Base-by-base conservation (phyloP, 768 basidiomycete genomes). In the Naganishia vaughanmartiniae region DNA sequence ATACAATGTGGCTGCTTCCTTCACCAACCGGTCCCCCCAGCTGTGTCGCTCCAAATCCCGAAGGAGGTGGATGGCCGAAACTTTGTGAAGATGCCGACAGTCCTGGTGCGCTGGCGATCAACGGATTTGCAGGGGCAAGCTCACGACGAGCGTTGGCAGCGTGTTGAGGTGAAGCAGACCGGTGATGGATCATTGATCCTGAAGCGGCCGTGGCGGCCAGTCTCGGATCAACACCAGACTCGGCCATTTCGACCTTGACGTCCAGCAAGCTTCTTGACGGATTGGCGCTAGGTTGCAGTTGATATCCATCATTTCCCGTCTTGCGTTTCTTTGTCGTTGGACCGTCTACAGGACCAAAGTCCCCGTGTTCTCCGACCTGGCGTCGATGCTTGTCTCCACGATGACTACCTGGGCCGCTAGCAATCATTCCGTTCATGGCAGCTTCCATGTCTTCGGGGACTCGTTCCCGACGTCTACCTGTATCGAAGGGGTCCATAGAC, bases 401-500 rank as follows among this genome's bases (percentile, higher is more conserved):
- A 15, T 45, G 7, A 26, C 17, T 42, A 30, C 36, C 39, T 21
- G 57, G 36, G 34, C 57, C 36, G 34, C 34, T 24, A 1, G 30
- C 28, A 9, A 36, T 36, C 34, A 36, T 24, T 0, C 60, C 60
- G 19, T 63, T 63, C 60, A 46, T 26, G n/a, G 4, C 60, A 12
- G 60, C n/a, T 2, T 42, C 24, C 30, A 24, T 24, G 4, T 63
- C 60, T 21, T 63, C 60, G 26, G 39, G 39, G 12, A n/a, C 60
- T 34, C 60, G 36, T 4, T 63, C 60, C 10, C 60, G 4, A 9
- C 60, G 42, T 34, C 60, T n/a, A 34, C 68, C 45, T 11, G 68
- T 21, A n/a, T 72, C 71, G 54, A 72, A 72, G 10, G 71, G 67
- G 21, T 72, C 71, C 21, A 53, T 69, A 9, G 67, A 33, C 33